phyloP scores from a whole-genome alignment of 805 yeast genomes.

The Saccharomycopsis fibuligera region DNA sequence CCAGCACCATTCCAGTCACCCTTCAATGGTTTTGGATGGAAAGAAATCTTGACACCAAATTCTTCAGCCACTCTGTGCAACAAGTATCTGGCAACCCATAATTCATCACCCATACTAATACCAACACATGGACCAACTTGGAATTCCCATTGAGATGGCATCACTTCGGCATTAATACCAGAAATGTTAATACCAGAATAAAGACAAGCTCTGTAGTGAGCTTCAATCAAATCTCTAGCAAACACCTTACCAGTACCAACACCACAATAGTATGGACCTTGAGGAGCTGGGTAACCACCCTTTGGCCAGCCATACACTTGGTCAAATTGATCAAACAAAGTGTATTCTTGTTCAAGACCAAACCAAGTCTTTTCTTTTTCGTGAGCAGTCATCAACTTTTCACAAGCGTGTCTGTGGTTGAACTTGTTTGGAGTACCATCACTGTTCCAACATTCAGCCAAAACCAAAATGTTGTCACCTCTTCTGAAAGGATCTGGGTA shows the following conservation, averaged over 20 bases:
- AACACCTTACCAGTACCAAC: slow-evolving; percentile 98
- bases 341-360: slow-evolving; percentile 98
- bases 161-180: slow-evolving; percentile 98
- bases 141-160: slow-evolving; percentile 99
- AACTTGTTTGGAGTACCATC: slow-evolving; percentile 99
- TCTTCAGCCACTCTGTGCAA: slow-evolving; percentile 96
- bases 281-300: slow-evolving; percentile 99
- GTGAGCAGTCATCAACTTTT: slow-evolving; percentile 91
- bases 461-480: slow-evolving; percentile 93
- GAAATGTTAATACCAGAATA: slow-evolving; percentile 86
- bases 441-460: slow-evolving; percentile 96
- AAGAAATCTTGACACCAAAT: slow-evolving; percentile 95
- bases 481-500: slow-evolving; percentile 97
- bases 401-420: slow-evolving; percentile 97
- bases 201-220: slow-evolving; percentile 97
- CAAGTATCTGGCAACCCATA: slow-evolving; percentile 93
- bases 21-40: slow-evolving; percentile 98
- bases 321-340: slow-evolving; percentile 86
- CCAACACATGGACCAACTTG: slow-evolving; percentile 99
- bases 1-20: slow-evolving; percentile 99
- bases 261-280: slow-evolving; percentile 99
- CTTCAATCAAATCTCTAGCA: slow-evolving; percentile 97
- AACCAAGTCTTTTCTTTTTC: slow-evolving; percentile 84
- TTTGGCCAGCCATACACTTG: slow-evolving; percentile 97
- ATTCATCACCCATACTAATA: slow-evolving; percentile 93